Evolutionary conservation across 2,329 filamentous ascomycete species (phyloP).

Genomic region (Diplodia corticola): DNA sequence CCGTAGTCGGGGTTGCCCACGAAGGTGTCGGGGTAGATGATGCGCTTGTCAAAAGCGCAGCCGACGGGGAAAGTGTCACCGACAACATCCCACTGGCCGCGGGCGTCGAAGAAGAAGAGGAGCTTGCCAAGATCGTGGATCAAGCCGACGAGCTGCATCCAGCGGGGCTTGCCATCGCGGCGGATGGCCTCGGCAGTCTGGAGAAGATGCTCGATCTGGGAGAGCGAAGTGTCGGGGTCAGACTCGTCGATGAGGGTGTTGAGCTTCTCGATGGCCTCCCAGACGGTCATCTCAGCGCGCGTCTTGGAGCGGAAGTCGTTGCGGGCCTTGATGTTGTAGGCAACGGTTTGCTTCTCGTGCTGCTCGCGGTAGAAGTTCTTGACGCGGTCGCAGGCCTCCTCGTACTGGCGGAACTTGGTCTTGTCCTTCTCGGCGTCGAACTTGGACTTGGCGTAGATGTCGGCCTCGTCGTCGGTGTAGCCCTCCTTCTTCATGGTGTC

Average conservation of each 20-base stretch:
- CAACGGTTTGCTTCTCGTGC: conserved; percentile 71
- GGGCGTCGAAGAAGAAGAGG: conserved; percentile 76
- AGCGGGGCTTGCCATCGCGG: conserved; percentile 76
- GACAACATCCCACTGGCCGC: conserved; percentile 91
- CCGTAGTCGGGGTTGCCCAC: conserved; percentile 70
- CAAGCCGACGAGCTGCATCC: conserved; percentile 77
- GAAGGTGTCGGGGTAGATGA: conserved; percentile 82
- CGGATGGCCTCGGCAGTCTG: conserved; percentile 89
- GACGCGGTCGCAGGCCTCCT: conserved; percentile 78
- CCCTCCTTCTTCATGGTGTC: conserved; percentile 53
- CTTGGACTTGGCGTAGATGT: conserved; percentile 60
- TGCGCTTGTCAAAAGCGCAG: conserved; percentile 70
- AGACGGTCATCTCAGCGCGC: conserved; percentile 77
- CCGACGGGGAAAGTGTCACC: conserved; percentile 82
- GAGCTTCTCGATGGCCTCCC: conserved; percentile 90
- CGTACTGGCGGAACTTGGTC: conserved; percentile 77
- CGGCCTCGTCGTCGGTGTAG: conserved; percentile 47
- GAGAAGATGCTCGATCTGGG: conserved; percentile 85
- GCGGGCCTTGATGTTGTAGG: conserved; percentile 81
- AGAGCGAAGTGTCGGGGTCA: conserved; percentile 83
- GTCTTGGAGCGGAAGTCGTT: conserved; percentile 67
- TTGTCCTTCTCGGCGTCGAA: conserved; percentile 79
- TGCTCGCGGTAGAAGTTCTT: conserved; percentile 81
- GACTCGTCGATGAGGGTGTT: conserved; percentile 89
- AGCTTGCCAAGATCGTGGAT: conserved; percentile 81